Evolutionary conservation across 106 monocot genomes (phyloP), one percentile per base, ranked within the genome.

Genomic region (Xerophyta viscosa): DNA sequence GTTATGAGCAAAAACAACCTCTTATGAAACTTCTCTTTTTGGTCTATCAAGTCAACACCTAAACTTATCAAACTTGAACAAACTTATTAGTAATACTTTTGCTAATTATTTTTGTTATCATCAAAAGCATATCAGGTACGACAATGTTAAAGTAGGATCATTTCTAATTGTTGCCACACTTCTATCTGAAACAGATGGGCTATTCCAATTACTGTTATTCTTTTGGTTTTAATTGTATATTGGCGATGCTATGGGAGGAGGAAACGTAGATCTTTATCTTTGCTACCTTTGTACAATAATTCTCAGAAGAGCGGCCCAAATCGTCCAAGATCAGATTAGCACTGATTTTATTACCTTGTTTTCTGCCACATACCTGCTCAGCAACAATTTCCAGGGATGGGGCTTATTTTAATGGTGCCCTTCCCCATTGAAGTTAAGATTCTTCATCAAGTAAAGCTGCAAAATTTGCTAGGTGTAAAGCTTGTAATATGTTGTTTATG

Each of bases 231-330:
- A 27, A 36, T 88, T 28, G 33, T 88, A 29, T 96, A 81, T 47
- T 85, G 88, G 88, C 77, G 84, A 41, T 87, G 81, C 21, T 76
- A 68, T 52, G 94, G 84, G 29, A 67, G 76, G 62, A 81, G 84
- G 56, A 96, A 82, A 61, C 57, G 71, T 36, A 65, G 84, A 13
- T 68, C 75, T 27, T 62, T 43, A 48, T 77, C 67, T 24, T 20
- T 96, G 24, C 58, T 96, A 53, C 94, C 94, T 12, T 31, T 96
- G 57, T 85, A 96, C 63, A 81, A 72, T 48, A 62, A 20, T 21
- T 27, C 62, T 24, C 76, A 52, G 1, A 71, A 64, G 37, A 37
- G 42, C 27, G 79, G 78, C 11, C 58, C 77, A 8, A 72, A 48
- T 66, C 80, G 84, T 23, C 73, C 72, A 18, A 78, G 94, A 73